Evolutionary conservation across 148 eudicot genomes (phyloP).

Genomic region (Rhododendron ferrugineum): DNA sequence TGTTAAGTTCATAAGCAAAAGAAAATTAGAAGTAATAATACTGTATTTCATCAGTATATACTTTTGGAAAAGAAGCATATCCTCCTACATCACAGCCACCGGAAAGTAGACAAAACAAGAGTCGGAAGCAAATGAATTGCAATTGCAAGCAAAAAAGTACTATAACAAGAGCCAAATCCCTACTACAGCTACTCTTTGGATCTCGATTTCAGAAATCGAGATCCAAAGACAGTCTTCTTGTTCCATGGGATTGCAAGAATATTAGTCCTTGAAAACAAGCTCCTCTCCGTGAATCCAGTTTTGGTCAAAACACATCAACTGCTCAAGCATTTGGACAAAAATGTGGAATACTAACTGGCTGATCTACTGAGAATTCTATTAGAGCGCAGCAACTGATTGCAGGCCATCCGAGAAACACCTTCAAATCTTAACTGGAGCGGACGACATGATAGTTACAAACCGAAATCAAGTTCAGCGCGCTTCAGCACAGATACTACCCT

Average conservation of each 20-base stretch:
- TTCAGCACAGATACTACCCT: constrained; percentile 61
- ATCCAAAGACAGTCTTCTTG: background rate
- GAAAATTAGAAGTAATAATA: background rate
- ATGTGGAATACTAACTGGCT: background rate
- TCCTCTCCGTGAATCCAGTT: background rate
- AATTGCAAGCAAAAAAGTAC: background rate
- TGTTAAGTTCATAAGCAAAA: background rate
- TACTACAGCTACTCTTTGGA: background rate
- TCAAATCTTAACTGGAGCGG: background rate
- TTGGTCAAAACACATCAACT: background rate
- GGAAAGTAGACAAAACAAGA: background rate
- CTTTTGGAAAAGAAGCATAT: background rate
- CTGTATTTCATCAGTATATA: background rate
- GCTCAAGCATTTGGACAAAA: background rate
- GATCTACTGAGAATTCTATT: background rate
- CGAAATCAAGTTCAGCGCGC: constrained; percentile 63
- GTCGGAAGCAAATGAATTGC: background rate
- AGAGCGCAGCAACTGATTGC: background rate
- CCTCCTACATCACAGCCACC: background rate
- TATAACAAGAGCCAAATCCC: background rate
- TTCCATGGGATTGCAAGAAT: background rate
- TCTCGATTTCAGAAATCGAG: background rate
- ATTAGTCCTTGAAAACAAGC: background rate
- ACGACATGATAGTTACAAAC: constrained; percentile 25
- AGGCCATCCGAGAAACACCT: background rate